Base-by-base conservation (phyloP, 208 protist genomes). In the Leishmania tarentolae region DNA sequence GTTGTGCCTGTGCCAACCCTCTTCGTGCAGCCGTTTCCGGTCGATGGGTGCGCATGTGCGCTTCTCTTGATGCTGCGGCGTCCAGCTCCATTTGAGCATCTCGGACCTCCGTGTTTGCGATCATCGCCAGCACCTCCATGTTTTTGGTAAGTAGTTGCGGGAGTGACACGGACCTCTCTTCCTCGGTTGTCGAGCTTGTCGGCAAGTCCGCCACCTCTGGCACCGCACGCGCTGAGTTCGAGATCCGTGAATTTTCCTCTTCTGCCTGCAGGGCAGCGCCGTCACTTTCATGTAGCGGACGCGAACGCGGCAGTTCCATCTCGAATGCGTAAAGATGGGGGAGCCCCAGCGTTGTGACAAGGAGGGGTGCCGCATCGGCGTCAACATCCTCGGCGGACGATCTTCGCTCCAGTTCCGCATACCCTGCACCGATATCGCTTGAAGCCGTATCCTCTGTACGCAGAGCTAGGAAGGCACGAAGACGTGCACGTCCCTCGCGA, bases 291-390 rank as follows among this genome's bases (percentile, higher is more conserved):
- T 40, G 28, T 13, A 69, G 21, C 52, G 65, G 31, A 21, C 50
- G 53, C 31, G 31, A 35, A 28, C 0, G 4, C 31, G 75, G 71
- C 46, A 88, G 86, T 47, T 86, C 83, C 81, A 92, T 89, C 37
- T 95, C 92, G 86, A 90, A 95, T 0, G 87, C 88, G 85, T 88
- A 95, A 17, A 95, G 83, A n/a, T 35, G 24, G 40, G 74, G 74
- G 8, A 77, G 53, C 1, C 9, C 21, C 2, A 56, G 46, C 56
- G 15, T 24, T 28, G 6, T 28, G 28, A 35, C 1, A 31, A 15
- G 15, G 17, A 47, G 8, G 17, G n/a, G 1, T n/a, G 9, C 11
- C 7, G 70, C 40, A 19, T 47, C 31, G 13, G 21, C 52, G 31
- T n/a, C 72, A 21, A n/a, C 35, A 19, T 44, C 72, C 6, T 35